These are phyloP conservation scores for Venturia carpophila DNA, from an alignment of 2,329 filamentous ascomycete species.

Conservation along the genomic window DNA sequence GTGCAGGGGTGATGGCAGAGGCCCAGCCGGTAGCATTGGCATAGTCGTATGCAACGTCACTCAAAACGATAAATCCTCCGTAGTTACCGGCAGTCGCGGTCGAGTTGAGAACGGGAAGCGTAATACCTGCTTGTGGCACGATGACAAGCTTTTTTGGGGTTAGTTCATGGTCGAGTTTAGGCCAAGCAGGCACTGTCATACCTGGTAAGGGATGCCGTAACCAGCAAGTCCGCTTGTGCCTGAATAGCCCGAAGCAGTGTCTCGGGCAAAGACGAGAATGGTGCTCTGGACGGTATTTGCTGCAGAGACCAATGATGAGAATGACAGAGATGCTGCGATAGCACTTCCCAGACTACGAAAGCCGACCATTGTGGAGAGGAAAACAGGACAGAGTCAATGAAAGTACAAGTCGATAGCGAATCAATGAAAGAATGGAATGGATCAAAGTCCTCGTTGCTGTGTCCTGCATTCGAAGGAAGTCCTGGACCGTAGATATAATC, in stretches of 20 bases:
- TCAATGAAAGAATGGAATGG: background rate
- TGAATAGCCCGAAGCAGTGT: constrained; percentile 36
- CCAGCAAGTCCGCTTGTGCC: constrained; percentile 46
- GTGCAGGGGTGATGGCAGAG: constrained; percentile 43
- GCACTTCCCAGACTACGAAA: constrained; percentile 1
- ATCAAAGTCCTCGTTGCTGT: background rate
- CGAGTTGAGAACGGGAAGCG: constrained; percentile 40
- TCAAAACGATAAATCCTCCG: constrained; percentile 45
- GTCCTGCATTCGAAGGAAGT: background rate
- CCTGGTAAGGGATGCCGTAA: constrained; percentile 49
- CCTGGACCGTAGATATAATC: background rate
- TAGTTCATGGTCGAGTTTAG: background rate
- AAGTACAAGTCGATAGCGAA: background rate
- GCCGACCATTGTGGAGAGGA: background rate
- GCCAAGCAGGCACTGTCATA: background rate
- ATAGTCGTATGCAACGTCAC: constrained; percentile 38
- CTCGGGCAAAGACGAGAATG: constrained; percentile 45
- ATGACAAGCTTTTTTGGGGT: constrained; percentile 37
- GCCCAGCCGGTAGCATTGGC: constrained; percentile 32
- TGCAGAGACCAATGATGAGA: background rate
- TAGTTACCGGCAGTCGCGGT: constrained; percentile 42
- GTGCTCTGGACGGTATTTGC: constrained; percentile 25
- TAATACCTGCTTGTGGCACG: constrained; percentile 41
- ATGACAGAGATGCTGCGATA: constrained; percentile 2
- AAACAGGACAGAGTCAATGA: background rate